Evolutionary conservation across 768 basidiomycete genomes (phyloP).

Genomic region (Collybia sp.): DNA sequence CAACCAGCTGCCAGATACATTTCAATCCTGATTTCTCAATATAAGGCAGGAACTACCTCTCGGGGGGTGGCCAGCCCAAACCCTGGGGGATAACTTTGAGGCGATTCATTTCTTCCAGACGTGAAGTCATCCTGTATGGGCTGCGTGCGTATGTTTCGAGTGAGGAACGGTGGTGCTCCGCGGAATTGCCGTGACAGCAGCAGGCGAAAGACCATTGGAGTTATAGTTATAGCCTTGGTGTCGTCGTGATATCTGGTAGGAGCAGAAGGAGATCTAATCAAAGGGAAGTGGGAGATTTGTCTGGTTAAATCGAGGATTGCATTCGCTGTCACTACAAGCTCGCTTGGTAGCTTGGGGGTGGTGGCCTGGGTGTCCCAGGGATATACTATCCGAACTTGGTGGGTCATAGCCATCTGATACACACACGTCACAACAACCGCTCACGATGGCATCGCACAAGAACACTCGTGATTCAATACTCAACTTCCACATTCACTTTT

Average conservation of each 20-base stretch:
- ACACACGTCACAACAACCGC: slow-evolving; percentile 9
- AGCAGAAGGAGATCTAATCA: not conserved
- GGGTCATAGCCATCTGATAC: not conserved
- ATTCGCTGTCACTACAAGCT: not conserved
- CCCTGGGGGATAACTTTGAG: slow-evolving; percentile 36
- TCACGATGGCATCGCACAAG: not conserved
- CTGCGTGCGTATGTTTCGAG: slow-evolving; percentile 50
- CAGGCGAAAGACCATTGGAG: slow-evolving; percentile 11
- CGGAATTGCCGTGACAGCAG: slow-evolving; percentile 10
- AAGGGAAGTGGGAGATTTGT: not conserved
- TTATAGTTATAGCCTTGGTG: not conserved
- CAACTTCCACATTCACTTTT: not conserved
- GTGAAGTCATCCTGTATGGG: slow-evolving; percentile 39
- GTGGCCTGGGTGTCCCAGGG: not conserved
- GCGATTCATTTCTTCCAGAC: slow-evolving; percentile 23
- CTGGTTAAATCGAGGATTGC: not conserved
- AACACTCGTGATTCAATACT: not conserved
- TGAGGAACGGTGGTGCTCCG: slow-evolving; percentile 20
- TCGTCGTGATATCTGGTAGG: not conserved
- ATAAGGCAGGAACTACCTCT: slow-evolving; percentile 29
- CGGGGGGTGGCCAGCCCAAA: slow-evolving; percentile 54
- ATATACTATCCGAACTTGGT: not conserved
- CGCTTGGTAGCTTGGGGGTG: not conserved
- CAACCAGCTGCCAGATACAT: slow-evolving; percentile 53
- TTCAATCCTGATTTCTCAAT: slow-evolving; percentile 1